phyloP scores from a whole-genome alignment of 805 yeast genomes.

The Kodamaea leandrae region DNA sequence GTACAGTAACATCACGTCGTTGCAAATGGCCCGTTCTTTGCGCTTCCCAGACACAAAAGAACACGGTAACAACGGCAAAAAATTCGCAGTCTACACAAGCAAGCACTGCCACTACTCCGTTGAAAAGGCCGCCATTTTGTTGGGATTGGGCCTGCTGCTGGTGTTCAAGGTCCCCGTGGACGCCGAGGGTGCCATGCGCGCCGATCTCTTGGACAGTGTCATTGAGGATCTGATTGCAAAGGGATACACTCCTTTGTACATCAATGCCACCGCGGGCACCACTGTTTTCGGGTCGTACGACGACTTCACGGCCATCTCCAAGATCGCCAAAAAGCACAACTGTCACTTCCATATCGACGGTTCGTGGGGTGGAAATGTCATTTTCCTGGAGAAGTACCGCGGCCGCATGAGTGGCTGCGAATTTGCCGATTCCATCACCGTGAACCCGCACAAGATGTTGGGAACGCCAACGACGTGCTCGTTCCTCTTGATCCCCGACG shows the following conservation, averaged over 20 bases:
- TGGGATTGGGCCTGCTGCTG: slow-evolving; percentile 64
- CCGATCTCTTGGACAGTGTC: slow-evolving; percentile 41
- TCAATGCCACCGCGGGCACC: slow-evolving; percentile 86
- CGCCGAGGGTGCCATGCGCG: slow-evolving; percentile 55
- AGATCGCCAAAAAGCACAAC: slow-evolving; percentile 51
- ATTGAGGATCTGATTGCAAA: slow-evolving; percentile 43
- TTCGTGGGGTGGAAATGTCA: slow-evolving; percentile 86
- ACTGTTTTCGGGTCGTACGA: slow-evolving; percentile 86
- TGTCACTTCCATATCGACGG: slow-evolving; percentile 86
- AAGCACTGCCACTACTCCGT: slow-evolving; percentile 77
- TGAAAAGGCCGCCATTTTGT: slow-evolving; percentile 73
- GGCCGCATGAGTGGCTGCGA: slow-evolving; percentile 56
- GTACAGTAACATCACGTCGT: slow-evolving; percentile 76
- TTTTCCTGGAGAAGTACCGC: slow-evolving; percentile 56
- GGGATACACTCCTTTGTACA: slow-evolving; percentile 72
- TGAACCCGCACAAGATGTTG: slow-evolving; percentile 83
- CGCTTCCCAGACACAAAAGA: slow-evolving; percentile 67
- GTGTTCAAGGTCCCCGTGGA: slow-evolving; percentile 64
- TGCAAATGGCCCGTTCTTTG: slow-evolving; percentile 72
- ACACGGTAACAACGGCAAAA: slow-evolving; percentile 49
- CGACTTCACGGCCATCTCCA: slow-evolving; percentile 54
- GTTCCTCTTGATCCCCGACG: slow-evolving; percentile 70
- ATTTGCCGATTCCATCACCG: slow-evolving; percentile 71
- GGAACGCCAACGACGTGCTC: slow-evolving; percentile 84
- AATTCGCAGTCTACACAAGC: slow-evolving; percentile 70